Base-by-base conservation (phyloP, 257 asterid genomes). In the Fraxinus excelsior region DNA sequence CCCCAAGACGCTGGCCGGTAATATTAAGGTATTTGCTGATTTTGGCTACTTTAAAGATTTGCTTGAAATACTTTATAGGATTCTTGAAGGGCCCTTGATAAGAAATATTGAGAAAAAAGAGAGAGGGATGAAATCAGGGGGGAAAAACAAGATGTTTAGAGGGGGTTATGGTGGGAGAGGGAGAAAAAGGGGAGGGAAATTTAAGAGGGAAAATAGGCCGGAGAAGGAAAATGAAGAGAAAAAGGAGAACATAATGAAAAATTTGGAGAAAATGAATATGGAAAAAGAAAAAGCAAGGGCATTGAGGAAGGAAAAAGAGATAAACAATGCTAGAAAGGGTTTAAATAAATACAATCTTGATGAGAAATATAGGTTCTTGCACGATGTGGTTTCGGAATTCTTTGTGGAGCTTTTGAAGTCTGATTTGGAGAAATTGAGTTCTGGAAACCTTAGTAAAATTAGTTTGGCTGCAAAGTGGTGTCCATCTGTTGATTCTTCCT, bases 381-480 rank as follows among this genome's bases (percentile, higher is more conserved):
- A 90, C 23, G 86, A 86, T 77, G 35, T 74, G 23, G 60, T 90
- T 0, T 77, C 90, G 5, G 75, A 70, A 56, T 53, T 88, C 16
- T 90, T 83, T 35, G 80, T 74, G 0, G 90, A 85, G 81, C 62
- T 82, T 32, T 78, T 90, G 88, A 83, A 42, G 74, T 69, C 70
- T 19, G 92, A 90, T 84, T 0, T 86, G 21, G 82, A 84, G 67
- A 80, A 81, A 2, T 75, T 88, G 76, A 82, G 71, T 5, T 85
- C 79, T 3, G 85, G 85, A 2, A 71, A 84, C 28, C 35, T 51
- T 4, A 70, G 31, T 1, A 79, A 85, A 23, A 86, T 88, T n/a
- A 83, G 85, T 38, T 81, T 88, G 31, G 92, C 94, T 3, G 87
- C 87, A 2, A 90, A 88, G 58, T 90, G 92, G 94, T 90, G 91